Base-by-base conservation (phyloP, 768 basidiomycete species). In the Lepiota brunneoincarnata region DNA sequence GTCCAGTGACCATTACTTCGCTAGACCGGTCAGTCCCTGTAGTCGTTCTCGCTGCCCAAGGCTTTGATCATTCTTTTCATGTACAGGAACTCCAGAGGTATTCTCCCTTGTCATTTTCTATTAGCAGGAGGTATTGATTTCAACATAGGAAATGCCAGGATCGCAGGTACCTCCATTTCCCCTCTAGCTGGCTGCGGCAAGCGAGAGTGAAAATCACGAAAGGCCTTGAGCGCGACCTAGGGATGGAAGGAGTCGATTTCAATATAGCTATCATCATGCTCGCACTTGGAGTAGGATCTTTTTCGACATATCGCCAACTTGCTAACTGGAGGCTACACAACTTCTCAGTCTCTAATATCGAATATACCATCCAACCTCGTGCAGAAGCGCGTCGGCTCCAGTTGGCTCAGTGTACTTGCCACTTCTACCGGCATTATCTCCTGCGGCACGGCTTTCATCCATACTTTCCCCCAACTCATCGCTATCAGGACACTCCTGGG, bases 301-400 rank as follows among this genome's bases (percentile, higher is more conserved):
- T 3, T 31, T 31, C 7, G 2, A 9, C 7, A 9, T 31, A 31
- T 31, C 31, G 7, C 7, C 31, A 9, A 6, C 11, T 31, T 31
- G 31, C 11, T 9, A 31, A 9, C 31, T 31, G 31, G 11, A 28
- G 3, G 7, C 7, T 28, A 10, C 4, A 31, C 31, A 9, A 10
- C 31, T 9, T 31, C 31, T 31, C 7, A 31, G 31, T 6, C 31
- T 31, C 7, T 31, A 9, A 31, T 31, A 39, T 59, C 69, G 0
- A 74, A 76, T 54, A 64, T 76, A n/a, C 76, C 76, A 1, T 73
- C 73, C 20, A 77, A 76, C 52, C 66, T 77, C 6, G 64, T 66
- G 1, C 63, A 75, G 37, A 76, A 76, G 55, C 69, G 62, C 28
- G 70, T 73, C 49, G 76, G 76, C 10, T 70, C 75, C 0, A 60